Evolutionary conservation across 164 flowering plant species (phyloP).

Genomic region (Vitis cinerea): DNA sequence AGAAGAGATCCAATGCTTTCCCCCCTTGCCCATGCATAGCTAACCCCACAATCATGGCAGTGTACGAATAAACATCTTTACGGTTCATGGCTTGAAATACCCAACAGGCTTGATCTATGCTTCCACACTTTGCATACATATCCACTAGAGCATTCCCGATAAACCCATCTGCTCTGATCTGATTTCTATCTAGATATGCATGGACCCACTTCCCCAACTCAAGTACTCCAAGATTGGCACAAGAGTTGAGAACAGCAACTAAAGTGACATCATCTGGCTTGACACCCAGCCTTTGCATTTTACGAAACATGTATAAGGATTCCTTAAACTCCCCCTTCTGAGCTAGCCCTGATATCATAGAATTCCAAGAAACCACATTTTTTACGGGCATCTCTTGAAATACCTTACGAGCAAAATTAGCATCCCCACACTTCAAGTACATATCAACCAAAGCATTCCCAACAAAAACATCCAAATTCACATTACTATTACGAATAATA

Average conservation of each 20-base stretch:
- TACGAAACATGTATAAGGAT: slow-evolving; percentile 22
- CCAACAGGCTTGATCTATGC: slow-evolving; percentile 21
- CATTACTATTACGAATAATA: slow-evolving; percentile 16
- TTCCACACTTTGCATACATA: slow-evolving; percentile 38
- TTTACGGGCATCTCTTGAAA: slow-evolving; percentile 35
- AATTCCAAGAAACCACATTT: slow-evolving; percentile 42
- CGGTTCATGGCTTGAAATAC: slow-evolving; percentile 32
- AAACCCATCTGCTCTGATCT: slow-evolving; percentile 22
- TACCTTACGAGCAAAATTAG: slow-evolving; percentile 14
- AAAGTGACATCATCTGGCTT: slow-evolving; percentile 35
- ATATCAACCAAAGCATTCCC: slow-evolving; percentile 47
- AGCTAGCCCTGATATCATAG: slow-evolving; percentile 35
- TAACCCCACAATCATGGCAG: slow-evolving; percentile 30
- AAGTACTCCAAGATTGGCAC: slow-evolving; percentile 35
- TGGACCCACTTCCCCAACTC: slow-evolving; percentile 43
- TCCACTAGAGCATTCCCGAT: slow-evolving; percentile 31
- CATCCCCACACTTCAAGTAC: slow-evolving; percentile 43
- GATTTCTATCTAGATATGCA: slow-evolving; percentile 21
- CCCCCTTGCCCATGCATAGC: slow-evolving; percentile 32
- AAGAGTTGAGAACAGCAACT: slow-evolving; percentile 33
- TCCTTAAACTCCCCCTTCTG: slow-evolving; percentile 30
- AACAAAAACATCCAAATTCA: slow-evolving; percentile 36
- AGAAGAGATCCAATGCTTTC: slow-evolving; percentile 27
- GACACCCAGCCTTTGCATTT: slow-evolving; percentile 31
- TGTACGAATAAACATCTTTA: slow-evolving; percentile 34